These are phyloP conservation scores for Ganoderma lucidum DNA, from an alignment of 1,284 basidiomycete species.

Conservation along the genomic window DNA sequence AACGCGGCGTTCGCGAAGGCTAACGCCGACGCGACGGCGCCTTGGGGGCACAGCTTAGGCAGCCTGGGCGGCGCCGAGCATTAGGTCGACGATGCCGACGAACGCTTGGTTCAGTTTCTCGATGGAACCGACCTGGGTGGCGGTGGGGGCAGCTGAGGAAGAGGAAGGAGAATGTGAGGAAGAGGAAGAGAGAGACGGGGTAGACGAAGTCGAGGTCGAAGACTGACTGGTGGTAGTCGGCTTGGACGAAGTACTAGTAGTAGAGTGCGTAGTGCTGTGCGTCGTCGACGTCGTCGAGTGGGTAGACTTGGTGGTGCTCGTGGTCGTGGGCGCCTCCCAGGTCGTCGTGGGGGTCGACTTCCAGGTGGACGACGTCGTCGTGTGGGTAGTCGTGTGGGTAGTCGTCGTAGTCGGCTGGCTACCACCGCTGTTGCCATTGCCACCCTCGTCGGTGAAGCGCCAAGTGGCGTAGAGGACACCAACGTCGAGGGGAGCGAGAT, in stretches of 20 bases:
- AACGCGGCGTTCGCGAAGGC: background rate
- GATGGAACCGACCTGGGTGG: constrained; percentile 44
- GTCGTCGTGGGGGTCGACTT: constrained; percentile 29
- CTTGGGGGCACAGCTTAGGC: constrained; percentile 9
- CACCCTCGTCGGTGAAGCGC: constrained; percentile 51
- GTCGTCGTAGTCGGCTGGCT: constrained; percentile 30
- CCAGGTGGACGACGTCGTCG: constrained; percentile 33
- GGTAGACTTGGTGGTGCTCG: constrained; percentile 32
- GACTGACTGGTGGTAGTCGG: constrained; percentile 36
- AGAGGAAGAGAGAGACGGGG: constrained; percentile 36
- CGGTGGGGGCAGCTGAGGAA: constrained; percentile 42
- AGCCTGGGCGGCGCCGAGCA: constrained; percentile 39
- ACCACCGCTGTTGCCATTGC: constrained; percentile 35
- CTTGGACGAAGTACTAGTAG: constrained; percentile 29
- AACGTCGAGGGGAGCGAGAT: constrained; percentile 53
- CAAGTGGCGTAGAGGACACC: constrained; percentile 35
- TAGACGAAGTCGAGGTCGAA: constrained; percentile 29
- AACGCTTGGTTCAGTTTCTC: constrained; percentile 46
- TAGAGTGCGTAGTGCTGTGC: constrained; percentile 27
- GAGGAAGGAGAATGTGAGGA: constrained; percentile 32
- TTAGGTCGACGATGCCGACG: constrained; percentile 46
- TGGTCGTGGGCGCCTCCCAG: constrained; percentile 22
- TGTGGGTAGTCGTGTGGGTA: constrained; percentile 22
- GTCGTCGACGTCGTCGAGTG: constrained; percentile 38
- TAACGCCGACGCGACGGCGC: background rate